phyloP scores from a whole-genome alignment of 192 early-diverging fungal genomes.

The Spinellus fusiger region DNA sequence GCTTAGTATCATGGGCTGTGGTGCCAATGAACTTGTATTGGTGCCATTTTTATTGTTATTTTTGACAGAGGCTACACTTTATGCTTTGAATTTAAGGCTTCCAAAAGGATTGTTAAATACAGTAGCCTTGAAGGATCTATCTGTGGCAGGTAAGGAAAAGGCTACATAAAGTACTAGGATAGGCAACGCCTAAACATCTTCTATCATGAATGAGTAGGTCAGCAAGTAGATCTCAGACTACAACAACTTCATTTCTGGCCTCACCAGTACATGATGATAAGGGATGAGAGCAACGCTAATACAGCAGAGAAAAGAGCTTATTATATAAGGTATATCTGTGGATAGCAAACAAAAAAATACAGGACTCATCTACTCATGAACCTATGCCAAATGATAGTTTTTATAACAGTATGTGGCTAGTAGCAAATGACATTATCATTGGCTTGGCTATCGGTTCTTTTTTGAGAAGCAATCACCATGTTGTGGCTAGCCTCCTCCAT shows the following conservation, averaged over 20 bases:
- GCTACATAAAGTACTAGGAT: not conserved
- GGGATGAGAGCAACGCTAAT: slow-evolving; percentile 51
- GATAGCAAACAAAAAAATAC: not conserved
- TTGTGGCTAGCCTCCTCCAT: slow-evolving; percentile 51
- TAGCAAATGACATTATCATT: slow-evolving; percentile 88
- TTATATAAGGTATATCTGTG: slow-evolving; percentile 64
- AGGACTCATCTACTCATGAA: too few relatives aligned
- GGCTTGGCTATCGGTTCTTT: slow-evolving; percentile 74
- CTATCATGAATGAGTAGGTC: slow-evolving; percentile 48
- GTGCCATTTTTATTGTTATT: slow-evolving; percentile 44
- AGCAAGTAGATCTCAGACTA: slow-evolving; percentile 85
- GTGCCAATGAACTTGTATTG: too few relatives aligned
- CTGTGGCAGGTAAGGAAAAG: slow-evolving; percentile 47
- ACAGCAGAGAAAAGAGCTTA: slow-evolving; percentile 57
- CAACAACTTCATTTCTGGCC: slow-evolving; percentile 85
- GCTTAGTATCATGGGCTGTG: too few relatives aligned
- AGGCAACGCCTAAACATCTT: too few relatives aligned
- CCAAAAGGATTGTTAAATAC: slow-evolving; percentile 53
- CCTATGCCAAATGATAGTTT: too few relatives aligned
- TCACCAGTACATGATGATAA: slow-evolving; percentile 69
- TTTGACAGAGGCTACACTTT: slow-evolving; percentile 50
- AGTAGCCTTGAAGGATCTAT: slow-evolving; percentile 69
- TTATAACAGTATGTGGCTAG: slow-evolving; percentile 94
- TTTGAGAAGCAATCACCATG: slow-evolving; percentile 54
- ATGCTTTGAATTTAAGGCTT: slow-evolving; percentile 53